phyloP scores from a whole-genome alignment of 345 rosid genomes.

The Iberis pinnata region DNA sequence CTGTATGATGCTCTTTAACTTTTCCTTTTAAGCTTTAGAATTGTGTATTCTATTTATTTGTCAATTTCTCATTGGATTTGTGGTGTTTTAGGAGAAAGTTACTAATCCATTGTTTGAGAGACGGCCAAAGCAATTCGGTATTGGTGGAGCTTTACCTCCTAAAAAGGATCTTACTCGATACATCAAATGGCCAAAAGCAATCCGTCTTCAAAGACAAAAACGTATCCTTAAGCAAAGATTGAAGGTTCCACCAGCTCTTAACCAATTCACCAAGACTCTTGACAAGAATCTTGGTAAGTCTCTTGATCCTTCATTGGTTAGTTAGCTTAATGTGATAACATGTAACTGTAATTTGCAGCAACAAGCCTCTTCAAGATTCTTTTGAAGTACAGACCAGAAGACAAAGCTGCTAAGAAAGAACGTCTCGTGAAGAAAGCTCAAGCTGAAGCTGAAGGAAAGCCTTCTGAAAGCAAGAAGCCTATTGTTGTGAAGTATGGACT shows the following conservation, averaged over 20 bases:
- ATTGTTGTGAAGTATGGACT: neutral
- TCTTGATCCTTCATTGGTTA: neutral
- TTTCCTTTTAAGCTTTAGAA: neutral
- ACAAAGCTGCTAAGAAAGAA: neutral
- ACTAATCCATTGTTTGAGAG: neutral
- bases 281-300: neutral
- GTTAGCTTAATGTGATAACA: neutral
- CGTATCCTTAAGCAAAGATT: neutral
- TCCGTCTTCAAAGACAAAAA: neutral
- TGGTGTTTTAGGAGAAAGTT: neutral
- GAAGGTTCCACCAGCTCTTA: neutral
- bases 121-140: neutral
- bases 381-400: neutral
- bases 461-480: neutral
- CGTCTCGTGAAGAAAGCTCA: neutral
- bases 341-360: neutral
- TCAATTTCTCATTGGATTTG: neutral
- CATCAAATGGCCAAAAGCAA: neutral
- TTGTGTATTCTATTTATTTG: neutral
- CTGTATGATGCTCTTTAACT: slow-evolving; percentile 2
- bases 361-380: neutral
- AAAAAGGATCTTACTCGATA: neutral
- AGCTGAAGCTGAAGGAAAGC: neutral
- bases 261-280: neutral
- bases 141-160: neutral